Conservation (phyloP, 1,139 yeast genomes). For the Zygosaccharomyces pseudobailii region DNA sequence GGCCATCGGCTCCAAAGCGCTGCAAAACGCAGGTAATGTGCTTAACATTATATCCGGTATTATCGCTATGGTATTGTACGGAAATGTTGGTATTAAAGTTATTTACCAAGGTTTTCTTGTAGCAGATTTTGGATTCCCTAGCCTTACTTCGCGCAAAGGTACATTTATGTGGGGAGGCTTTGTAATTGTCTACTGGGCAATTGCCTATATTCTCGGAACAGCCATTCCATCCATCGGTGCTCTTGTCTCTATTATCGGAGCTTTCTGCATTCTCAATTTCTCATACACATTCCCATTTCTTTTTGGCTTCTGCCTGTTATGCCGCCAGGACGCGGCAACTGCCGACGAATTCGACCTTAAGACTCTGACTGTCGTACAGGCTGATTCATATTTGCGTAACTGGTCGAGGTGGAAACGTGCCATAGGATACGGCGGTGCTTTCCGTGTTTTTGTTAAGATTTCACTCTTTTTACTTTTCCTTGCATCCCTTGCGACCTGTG, state of each 20-base stretch:
- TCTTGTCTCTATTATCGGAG: conserved; percentile 47
- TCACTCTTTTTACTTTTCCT: conserved; percentile 12
- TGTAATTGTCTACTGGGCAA: conserved; percentile 41
- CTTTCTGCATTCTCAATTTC: conserved; percentile 45
- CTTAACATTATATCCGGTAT: conserved; percentile 38
- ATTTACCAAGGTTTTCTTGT: conserved; percentile 38
- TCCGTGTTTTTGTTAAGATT: conserved; percentile 5
- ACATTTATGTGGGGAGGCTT: conserved; percentile 36
- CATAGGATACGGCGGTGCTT: conserved; percentile 9
- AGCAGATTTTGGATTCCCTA: conserved; percentile 36
- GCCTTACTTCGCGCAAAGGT: conserved; percentile 34
- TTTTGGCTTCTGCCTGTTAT: conserved; percentile 35
- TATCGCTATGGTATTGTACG: conserved; percentile 43
- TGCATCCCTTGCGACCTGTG: conserved; percentile 15
- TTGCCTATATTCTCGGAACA: conserved; percentile 45
- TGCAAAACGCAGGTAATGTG: conserved; percentile 42
- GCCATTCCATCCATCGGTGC: conserved; percentile 51
- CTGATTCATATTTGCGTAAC: conserved; percentile 30
- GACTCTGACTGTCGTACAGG: conserved; percentile 31
- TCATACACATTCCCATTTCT: conserved; percentile 45
- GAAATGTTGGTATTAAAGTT: conserved; percentile 43
- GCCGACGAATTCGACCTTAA: conserved; percentile 35
- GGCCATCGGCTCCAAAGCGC: conserved; percentile 37
- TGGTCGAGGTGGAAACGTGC: conserved; percentile 17
- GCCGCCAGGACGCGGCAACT: conserved; percentile 36